Evolutionary conservation across 257 asterid genomes (phyloP), one percentile per base, ranked within the genome.

Genomic region (Solanum ahanhuiri): DNA sequence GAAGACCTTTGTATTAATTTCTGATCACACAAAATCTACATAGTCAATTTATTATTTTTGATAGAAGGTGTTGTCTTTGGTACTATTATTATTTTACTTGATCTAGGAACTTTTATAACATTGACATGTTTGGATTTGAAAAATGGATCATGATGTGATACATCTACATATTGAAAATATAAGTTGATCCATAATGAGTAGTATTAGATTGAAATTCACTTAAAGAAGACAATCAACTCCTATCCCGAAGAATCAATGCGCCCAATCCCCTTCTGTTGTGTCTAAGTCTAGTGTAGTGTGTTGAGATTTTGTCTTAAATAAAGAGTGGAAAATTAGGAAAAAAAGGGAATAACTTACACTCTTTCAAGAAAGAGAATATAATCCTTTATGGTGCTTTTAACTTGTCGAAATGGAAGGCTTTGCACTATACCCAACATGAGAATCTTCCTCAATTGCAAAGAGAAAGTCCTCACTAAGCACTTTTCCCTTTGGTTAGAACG

Each of bases 1-100:
- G 18, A 45, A 45, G 18, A 12, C 54, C 54, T 45, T 45, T 45
- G 17, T 45, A 4, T 45, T 45, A 45, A 45, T 12, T 45, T 45
- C 2, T 45, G 7, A 45, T 12, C 6, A 2, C 7, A 45, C 57
- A 12, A 12, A 45, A 45, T 45, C 18, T 45, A 12, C 57, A 45
- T 12, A 45, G 57, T 12, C 57, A 45, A 45, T 45, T 12, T 45
- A 45, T 12, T 45, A 45, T 12, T 45, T 45, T 45, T 45, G 18
- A 48, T 48, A 45, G 57, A 58, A 58, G 67, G 28, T 75, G 67
- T 15, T 54, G 79, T 60, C 85, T 86, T 86, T 76, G 79, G 79
- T 86, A 77, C 88, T 86, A 86, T 60, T 77, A 75, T 77, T 86
- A 63, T 86, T 76, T 77, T 86, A 60, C 85, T 57, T 43, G 66